Evolutionary conservation across 2,329 filamentous ascomycete species (phyloP), one percentile per base, ranked within the genome.

Genomic region (Amylocarpus encephaloides): DNA sequence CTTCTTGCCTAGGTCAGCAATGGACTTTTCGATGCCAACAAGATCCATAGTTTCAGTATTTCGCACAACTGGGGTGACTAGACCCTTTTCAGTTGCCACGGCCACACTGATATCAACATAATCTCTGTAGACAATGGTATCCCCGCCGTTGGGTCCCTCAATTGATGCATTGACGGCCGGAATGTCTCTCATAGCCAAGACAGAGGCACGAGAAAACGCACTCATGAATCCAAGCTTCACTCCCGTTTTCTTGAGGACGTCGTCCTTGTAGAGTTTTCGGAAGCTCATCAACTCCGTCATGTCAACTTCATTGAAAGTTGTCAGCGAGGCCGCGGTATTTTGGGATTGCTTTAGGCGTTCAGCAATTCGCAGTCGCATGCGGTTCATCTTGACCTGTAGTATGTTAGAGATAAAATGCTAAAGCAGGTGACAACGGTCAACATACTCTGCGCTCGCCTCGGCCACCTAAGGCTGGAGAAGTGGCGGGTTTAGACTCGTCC

Each of bases 161-260:
- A 98, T 98, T 34, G 91, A 95, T 18, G 92, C 93, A 65, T 98
- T 98, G 63, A 97, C 88, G 1, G 85, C 85, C 11, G 91, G 93
- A n/a, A 97, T 76, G 58, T 97, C 91, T 64, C 86, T 87, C 88
- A 96, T 95, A 51, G 93, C 93, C 53, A 97, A 76, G 40, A 95
- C 83, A 62, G 82, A 88, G 43, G 93, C 93, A 57, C 86, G 87
- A 3, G 92, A 88, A 72, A 98, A 98, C 49, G 92, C 92, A 68
- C 90, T 93, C 92, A 98, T 97, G 76, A 97, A 98, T n/a, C 93
- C 93, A 48, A 98, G 85, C 77, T 97, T 98, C 51, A 97, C 86
- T 40, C 91, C 92, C 9, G 88, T 93, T 77, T 92, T 95, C 79
- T 97, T 95, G 51, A 97, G 76, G 18, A 96, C 76, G 52, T 95